A percentile compares a stretch with the other conserved stretches of the same genome.
Evolutionary conservation across 805 yeast genomes (phyloP).

Genomic region (Saccharomycopsis fermentans): DNA sequence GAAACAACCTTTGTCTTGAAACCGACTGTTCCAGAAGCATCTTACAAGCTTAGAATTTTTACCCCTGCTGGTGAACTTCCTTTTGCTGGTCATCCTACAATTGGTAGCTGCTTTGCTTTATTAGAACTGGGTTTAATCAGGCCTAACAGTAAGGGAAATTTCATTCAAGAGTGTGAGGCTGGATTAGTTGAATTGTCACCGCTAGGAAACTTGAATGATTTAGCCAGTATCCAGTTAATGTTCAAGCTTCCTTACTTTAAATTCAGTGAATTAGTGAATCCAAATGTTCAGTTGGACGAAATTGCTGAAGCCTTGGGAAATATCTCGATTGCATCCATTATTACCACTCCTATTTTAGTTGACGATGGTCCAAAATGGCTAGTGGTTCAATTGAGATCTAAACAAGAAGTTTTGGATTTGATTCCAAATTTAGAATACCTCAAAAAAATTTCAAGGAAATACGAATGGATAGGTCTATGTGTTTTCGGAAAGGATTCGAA

Average conservation of each 20-base stretch:
- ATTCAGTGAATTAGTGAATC: not conserved
- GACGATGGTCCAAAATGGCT: conserved; percentile 27
- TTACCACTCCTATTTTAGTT: not conserved
- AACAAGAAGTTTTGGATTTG: conserved; percentile 26
- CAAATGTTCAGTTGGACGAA: not conserved
- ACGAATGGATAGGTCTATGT: conserved; percentile 28
- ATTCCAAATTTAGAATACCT: conserved; percentile 27
- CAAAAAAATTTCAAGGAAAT: conserved; percentile 17
- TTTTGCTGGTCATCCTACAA: conserved; percentile 58
- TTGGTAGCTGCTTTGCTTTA: conserved; percentile 27
- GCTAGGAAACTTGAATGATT: not conserved
- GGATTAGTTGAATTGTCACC: conserved; percentile 32
- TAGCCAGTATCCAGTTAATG: not conserved
- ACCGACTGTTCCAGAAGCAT: conserved; percentile 31
- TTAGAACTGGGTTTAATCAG: not conserved
- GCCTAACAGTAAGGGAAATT: conserved; percentile 20
- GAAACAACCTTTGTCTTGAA: conserved; percentile 45
- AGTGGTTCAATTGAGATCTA: conserved; percentile 26
- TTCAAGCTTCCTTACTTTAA: not conserved
- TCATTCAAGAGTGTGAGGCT: conserved; percentile 36
- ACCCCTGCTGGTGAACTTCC: conserved; percentile 39
- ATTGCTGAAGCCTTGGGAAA: not conserved
- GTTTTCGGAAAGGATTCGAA: conserved; percentile 27
- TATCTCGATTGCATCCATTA: not conserved
- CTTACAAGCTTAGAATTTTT: conserved; percentile 42